These are phyloP conservation scores for Daldinia loculata DNA, from an alignment of 495 filamentous ascomycete species.

Conservation along the genomic window DNA sequence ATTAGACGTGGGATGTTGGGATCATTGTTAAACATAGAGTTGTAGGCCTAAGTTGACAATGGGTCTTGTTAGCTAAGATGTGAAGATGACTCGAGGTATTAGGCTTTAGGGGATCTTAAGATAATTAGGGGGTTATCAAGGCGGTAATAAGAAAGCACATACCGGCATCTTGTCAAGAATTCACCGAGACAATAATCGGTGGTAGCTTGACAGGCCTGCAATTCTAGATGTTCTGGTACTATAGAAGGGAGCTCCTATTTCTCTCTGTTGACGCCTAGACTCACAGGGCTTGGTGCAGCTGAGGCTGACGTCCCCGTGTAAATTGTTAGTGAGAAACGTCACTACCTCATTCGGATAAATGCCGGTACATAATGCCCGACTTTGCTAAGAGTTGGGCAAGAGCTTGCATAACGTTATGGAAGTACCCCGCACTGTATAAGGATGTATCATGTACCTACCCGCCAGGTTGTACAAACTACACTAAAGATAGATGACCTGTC, in stretches of 20 bases:
- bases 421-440: background rate
- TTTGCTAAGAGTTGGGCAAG: background rate
- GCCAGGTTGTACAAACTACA: background rate
- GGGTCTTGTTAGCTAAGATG: conserved; percentile 17
- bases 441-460: background rate
- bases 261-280: conserved; percentile 6
- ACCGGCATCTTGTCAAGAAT: conserved; percentile 48
- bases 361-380: background rate
- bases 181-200: conserved; percentile 34
- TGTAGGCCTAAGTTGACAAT: conserved; percentile 74
- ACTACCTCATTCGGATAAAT: conserved; percentile 20
- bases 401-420: background rate
- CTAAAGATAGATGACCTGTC: conserved; percentile 4
- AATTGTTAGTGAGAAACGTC: conserved; percentile 4
- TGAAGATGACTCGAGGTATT: conserved; percentile 2
- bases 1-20: conserved; percentile 55
- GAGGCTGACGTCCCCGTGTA: conserved; percentile 32
- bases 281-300: conserved; percentile 23
- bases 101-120: background rate
- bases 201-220: conserved; percentile 28
- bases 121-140: background rate
- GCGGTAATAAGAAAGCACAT: conserved; percentile 18
- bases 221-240: conserved; percentile 7
- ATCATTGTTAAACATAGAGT: conserved; percentile 91
- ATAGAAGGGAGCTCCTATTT: background rate